Base-by-base conservation (phyloP, 2,329 filamentous ascomycete genomes). In the Coccinonectria pachysandricola region DNA sequence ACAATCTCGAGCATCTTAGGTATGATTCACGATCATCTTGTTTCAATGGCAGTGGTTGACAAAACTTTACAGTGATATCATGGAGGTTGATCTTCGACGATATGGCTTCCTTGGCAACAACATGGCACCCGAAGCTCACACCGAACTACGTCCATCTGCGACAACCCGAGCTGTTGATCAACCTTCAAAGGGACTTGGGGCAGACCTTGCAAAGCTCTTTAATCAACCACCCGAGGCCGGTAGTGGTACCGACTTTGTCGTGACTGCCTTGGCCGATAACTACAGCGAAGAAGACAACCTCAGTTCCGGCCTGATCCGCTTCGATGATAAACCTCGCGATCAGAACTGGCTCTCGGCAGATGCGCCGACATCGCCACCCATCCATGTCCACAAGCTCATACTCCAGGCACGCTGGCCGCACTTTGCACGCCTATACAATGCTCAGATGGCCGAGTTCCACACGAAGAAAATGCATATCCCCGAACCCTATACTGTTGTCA, bases 401-500 rank as follows among this genome's bases (percentile, higher is more conserved):
- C 68, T 98, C 7, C 84, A 92, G 52, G 81, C 91, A 12, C 81
- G 91, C 26, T 98, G 91, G 91, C 87, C 91, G 15, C 91, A 98
- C 54, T 98, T 98, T 59, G 77, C 81, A 20, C 79, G 91, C 10
- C 64, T 98, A 3, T 96, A 93, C 62, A 79, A 80, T 26, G 77
- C 88, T 4, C 86, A 95, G 49, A 98, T 98, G 91, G 78, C 82
- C 8, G 91, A 98, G 52, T 98, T 92, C 46, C 91, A 98, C 51
- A 91, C 85, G 10, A 91, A 91, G 48, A 86, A 83, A 54, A 91
- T 98, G 80, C 88, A 98, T 56, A 94, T 98, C 22, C 88, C 91
- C 0, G 92, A 98, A 48, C 87, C 88, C 1, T 96, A 95, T 54
- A 79, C 77, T 2, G 86, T 94, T 0, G 91, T 98, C 23, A 86